These are phyloP conservation scores for Ceratobasidium sp. DNA, from an alignment of 1,284 basidiomycete genomes.

Conservation along the genomic window DNA sequence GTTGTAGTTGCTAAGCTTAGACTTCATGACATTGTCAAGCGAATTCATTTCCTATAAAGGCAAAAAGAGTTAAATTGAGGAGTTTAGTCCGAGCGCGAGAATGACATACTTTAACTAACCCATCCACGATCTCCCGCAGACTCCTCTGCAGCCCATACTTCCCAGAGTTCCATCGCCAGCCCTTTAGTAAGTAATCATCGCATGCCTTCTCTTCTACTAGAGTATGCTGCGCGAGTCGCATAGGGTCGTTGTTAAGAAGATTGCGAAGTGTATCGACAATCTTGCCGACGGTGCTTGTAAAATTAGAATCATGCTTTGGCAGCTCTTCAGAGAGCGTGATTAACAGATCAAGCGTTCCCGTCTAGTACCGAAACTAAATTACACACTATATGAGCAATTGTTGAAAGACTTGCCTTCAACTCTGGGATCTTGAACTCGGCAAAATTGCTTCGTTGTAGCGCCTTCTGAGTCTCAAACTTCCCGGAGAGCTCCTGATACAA, in stretches of 20 bases:
- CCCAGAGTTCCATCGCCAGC: slow-evolving; percentile 91
- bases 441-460: slow-evolving; percentile 60
- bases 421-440: slow-evolving; percentile 75
- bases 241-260: slow-evolving; percentile 88
- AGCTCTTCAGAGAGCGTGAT: slow-evolving; percentile 92
- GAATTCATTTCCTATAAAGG: slow-evolving; percentile 84
- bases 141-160: slow-evolving; percentile 86
- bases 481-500: slow-evolving; percentile 71
- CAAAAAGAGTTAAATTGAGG: not conserved
- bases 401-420: slow-evolving; percentile 72
- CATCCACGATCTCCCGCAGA: slow-evolving; percentile 84
- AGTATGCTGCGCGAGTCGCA: slow-evolving; percentile 85
- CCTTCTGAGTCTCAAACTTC: slow-evolving; percentile 70
- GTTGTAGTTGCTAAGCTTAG: slow-evolving; percentile 92
- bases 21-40: slow-evolving; percentile 90
- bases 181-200: slow-evolving; percentile 82
- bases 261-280: slow-evolving; percentile 94
- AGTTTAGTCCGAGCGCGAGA: not conserved
- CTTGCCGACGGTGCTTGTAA: slow-evolving; percentile 90
- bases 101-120: slow-evolving; percentile 78
- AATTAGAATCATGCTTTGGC: slow-evolving; percentile 91
- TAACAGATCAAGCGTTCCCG: slow-evolving; percentile 92
- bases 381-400: not conserved
- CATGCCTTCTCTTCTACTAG: slow-evolving; percentile 85
- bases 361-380: slow-evolving; percentile 66